Percentiles rank a stretch among this genome's conserved stretches.
Evolutionary conservation across 345 rosid species (phyloP).

Genomic region (Excoecaria agallocha): DNA sequence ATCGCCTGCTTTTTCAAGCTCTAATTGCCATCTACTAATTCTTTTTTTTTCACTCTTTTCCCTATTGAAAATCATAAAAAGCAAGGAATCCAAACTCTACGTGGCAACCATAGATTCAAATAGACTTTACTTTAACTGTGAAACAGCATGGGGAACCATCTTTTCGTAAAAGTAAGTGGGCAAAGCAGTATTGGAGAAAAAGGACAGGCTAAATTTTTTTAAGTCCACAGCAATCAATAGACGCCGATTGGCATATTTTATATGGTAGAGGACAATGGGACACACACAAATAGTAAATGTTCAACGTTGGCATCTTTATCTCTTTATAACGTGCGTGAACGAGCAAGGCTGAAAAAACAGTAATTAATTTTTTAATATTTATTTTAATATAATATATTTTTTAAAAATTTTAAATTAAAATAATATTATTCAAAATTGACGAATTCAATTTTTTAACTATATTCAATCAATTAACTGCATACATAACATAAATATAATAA

Average conservation of each 20-base stretch:
- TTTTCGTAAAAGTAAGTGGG: conserved; percentile 1
- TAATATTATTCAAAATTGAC: too few species aligned
- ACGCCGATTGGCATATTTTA: background rate
- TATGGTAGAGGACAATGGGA: background rate
- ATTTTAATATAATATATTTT: too few species aligned
- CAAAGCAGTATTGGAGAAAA: background rate
- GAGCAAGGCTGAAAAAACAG: too few species aligned
- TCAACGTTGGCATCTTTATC: background rate
- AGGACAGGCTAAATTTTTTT: background rate
- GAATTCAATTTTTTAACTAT: too few species aligned
- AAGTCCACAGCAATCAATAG: background rate
- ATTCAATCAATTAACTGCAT: too few species aligned
- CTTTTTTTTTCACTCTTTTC: background rate
- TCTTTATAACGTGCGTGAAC: background rate
- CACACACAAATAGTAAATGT: background rate
- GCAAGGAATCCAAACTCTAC: background rate
- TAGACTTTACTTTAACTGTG: background rate
- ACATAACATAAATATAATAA: too few species aligned
- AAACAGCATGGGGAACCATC: background rate
- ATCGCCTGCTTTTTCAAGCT: background rate
- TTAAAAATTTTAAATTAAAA: too few species aligned
- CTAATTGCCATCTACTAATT: background rate
- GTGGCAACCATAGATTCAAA: conserved; percentile 11
- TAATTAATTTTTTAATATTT: too few species aligned
- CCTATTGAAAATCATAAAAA: background rate